Evolutionary conservation across 371 early-diverging fungal genomes (phyloP).

Genomic region (Mortierella sp.): DNA sequence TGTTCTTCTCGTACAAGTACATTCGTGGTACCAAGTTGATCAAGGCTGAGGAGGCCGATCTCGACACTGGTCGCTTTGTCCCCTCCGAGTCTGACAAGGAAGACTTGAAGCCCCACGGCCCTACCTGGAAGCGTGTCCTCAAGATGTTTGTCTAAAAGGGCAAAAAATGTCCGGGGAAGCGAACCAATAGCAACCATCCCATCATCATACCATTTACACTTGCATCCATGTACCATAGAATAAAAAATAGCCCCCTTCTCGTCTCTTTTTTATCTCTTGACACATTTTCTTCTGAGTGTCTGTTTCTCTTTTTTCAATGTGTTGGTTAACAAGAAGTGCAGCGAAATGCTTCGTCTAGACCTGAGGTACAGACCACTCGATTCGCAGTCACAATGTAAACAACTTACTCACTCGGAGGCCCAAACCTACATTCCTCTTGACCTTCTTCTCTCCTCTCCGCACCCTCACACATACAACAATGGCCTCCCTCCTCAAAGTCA

Average conservation of each 20-base stretch:
- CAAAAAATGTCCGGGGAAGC: neutral
- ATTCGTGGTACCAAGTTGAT: constrained; percentile 63
- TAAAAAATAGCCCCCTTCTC: neutral
- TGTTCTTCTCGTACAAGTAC: constrained; percentile 68
- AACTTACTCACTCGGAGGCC: neutral
- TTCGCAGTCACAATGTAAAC: constrained; percentile 4
- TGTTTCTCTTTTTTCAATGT: neutral
- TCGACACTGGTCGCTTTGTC: constrained; percentile 61
- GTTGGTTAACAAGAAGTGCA: neutral
- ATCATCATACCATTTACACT: neutral
- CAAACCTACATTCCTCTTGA: neutral
- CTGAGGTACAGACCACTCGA: neutral
- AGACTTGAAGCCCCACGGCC: constrained; percentile 31
- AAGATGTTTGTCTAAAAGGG: constrained; percentile 27
- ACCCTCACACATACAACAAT: constrained; percentile 7
- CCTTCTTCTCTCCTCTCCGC: constrained; percentile 2
- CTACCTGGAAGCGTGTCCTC: constrained; percentile 38
- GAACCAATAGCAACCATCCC: neutral
- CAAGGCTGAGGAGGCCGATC: constrained; percentile 67
- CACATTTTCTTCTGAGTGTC: neutral
- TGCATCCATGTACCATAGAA: neutral
- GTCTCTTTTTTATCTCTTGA: neutral
- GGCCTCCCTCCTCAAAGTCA: constrained; percentile 35
- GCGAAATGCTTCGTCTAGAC: neutral
- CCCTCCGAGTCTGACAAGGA: constrained; percentile 38